Conservation (phyloP, 177 flowering plant species). For the Tripterygium wilfordii region DNA sequence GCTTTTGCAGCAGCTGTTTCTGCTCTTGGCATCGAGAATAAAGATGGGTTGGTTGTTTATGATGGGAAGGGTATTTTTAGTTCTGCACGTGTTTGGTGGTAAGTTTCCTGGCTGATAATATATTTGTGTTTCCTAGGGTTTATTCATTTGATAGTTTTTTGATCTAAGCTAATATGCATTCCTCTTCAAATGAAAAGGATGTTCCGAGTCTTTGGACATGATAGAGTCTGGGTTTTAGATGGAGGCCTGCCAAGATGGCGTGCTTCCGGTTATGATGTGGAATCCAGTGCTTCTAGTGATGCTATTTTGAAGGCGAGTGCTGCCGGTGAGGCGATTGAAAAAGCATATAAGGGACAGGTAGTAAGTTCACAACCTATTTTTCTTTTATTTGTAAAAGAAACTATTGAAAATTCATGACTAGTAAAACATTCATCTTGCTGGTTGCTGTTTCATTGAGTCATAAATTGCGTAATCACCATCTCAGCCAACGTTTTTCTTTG, state of each 20-base stretch:
- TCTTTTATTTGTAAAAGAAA: too few species aligned
- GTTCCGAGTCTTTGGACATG: constrained; percentile 99
- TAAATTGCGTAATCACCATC: too few species aligned
- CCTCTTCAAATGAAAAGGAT: constrained; percentile 51
- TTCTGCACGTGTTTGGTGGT: constrained; percentile 99
- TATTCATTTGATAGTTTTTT: background rate
- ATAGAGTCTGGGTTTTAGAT: constrained; percentile 91
- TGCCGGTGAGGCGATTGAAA: constrained; percentile 95
- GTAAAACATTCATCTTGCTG: too few species aligned
- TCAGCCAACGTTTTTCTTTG: too few species aligned
- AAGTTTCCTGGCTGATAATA: constrained; percentile 16
- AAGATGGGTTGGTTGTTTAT: constrained; percentile 91
- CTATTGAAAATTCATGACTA: too few species aligned
- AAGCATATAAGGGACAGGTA: constrained; percentile 72
- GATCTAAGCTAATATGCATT: constrained; percentile 7
- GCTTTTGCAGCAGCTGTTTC: constrained; percentile 98
- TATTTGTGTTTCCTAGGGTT: background rate
- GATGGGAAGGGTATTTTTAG: constrained; percentile 98
- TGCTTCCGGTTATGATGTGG: constrained; percentile 95
- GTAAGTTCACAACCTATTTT: constrained; percentile 31
- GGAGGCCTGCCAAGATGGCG: constrained; percentile 99
- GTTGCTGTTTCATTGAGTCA: too few species aligned
- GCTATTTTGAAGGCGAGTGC: constrained; percentile 96
- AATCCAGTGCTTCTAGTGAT: constrained; percentile 98
- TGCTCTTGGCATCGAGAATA: constrained; percentile 84